Conservation (phyloP, 2,329 filamentous ascomycete species). For the Talaromyces sp. region DNA sequence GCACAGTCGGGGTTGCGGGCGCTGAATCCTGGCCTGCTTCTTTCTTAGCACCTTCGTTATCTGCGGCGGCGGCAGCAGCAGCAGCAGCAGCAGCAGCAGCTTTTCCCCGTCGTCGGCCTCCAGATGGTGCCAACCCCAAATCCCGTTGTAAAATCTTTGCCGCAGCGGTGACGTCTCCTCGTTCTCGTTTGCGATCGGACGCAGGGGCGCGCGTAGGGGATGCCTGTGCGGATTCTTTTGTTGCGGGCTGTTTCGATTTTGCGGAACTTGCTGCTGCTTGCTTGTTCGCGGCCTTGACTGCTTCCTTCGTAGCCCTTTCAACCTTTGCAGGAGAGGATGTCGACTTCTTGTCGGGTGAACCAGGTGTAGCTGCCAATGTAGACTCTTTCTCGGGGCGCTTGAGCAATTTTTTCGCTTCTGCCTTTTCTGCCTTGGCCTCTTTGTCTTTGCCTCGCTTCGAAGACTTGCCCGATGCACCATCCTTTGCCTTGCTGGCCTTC, state of each 20-base stretch:
- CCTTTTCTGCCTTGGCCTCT: constrained; percentile 36
- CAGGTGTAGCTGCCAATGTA: constrained; percentile 19
- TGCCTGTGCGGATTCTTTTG: constrained; percentile 10
- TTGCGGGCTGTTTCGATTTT: constrained; percentile 21
- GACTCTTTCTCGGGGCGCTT: constrained; percentile 33
- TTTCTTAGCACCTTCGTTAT: constrained; percentile 18
- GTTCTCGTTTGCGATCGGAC: constrained; percentile 48
- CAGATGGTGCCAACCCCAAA: constrained; percentile 48
- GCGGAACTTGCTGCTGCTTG: constrained; percentile 20
- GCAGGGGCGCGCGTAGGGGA: constrained; percentile 24
- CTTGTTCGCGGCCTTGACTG: constrained; percentile 53
- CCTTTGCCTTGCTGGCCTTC: constrained; percentile 73
- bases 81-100: constrained; percentile 14
- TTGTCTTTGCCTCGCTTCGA: constrained; percentile 38
- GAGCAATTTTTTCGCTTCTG: constrained; percentile 38
- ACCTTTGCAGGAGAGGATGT: constrained; percentile 18
- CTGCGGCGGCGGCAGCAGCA: constrained; percentile 17
- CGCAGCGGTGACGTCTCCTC: constrained; percentile 49
- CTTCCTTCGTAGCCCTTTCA: constrained; percentile 60
- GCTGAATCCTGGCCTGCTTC: constrained; percentile 6
- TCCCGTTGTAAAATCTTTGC: constrained; percentile 60
- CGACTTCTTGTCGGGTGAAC: constrained; percentile 26
- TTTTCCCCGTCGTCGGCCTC: constrained; percentile 34
- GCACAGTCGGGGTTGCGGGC: constrained; percentile 5
- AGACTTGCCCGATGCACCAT: constrained; percentile 41